Conservation (phyloP, 1,284 basidiomycete genomes). For the Somion occarium region DNA sequence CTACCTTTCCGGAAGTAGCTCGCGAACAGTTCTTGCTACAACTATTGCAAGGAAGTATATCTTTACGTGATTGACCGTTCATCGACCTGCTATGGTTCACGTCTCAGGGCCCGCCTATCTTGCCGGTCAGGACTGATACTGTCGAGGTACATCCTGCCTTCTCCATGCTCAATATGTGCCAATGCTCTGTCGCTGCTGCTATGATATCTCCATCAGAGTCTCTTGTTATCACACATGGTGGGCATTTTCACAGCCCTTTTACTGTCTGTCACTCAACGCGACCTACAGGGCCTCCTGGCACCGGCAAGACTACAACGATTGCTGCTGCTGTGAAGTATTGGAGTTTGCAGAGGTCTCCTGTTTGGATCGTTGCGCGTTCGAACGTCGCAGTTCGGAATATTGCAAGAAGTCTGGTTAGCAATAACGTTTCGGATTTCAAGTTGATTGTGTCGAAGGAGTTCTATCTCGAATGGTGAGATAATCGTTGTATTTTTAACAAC, state of each 20-base stretch:
- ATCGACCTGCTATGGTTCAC: slow-evolving; percentile 12
- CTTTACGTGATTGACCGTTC: slow-evolving; percentile 1
- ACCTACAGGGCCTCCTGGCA: slow-evolving; percentile 27
- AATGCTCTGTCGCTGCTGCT: slow-evolving; percentile 9
- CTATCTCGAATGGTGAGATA: slow-evolving; percentile 39
- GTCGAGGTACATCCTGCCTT: slow-evolving; percentile 1
- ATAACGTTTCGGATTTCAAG: slow-evolving; percentile 33
- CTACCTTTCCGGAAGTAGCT: slow-evolving; percentile 12
- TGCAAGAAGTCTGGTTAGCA: slow-evolving; percentile 34
- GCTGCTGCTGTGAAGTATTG: slow-evolving; percentile 20
- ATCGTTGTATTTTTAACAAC: not conserved
- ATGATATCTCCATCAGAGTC: slow-evolving; percentile 9
- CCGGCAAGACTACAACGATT: slow-evolving; percentile 31
- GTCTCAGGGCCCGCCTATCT: not conserved
- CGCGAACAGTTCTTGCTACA: slow-evolving; percentile 12
- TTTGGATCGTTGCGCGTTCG: slow-evolving; percentile 29
- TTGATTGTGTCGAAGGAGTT: slow-evolving; percentile 47
- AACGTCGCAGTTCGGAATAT: slow-evolving; percentile 48
- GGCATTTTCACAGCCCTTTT: too few relatives aligned
- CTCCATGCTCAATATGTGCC: slow-evolving; percentile 7
- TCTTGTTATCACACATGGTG: slow-evolving; percentile 12
- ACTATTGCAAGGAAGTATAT: slow-evolving; percentile 1
- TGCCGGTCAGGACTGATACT: not conserved
- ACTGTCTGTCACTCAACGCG: not conserved
- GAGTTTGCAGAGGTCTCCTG: slow-evolving; percentile 8